phyloP scores from a whole-genome alignment of 345 rosid genomes.

The Noccaea bulbosa region DNA sequence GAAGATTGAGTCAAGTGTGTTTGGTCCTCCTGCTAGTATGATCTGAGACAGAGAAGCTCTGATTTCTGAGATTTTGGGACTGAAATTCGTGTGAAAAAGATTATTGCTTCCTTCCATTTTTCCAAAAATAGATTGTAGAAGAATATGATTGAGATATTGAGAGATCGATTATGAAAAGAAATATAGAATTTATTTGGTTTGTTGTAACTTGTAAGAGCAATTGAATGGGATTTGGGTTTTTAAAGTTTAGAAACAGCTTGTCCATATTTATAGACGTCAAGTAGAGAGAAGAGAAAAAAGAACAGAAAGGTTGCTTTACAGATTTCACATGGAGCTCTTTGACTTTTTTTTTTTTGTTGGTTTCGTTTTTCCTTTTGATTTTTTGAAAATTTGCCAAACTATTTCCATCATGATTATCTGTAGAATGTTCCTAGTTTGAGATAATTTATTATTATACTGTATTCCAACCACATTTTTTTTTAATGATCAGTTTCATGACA shows the following conservation, averaged over 20 bases:
- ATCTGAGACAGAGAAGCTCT: conserved; percentile 74
- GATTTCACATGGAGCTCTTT: conserved; percentile 48
- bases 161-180: neutral
- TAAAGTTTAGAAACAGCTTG: conserved; percentile 16
- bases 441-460: neutral
- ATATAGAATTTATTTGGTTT: neutral
- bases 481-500: neutral
- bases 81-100: conserved; percentile 22
- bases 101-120: conserved; percentile 51
- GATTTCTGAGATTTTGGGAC: conserved; percentile 42
- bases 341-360: conserved; percentile 36
- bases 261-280: conserved; percentile 42
- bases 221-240: conserved; percentile 16
- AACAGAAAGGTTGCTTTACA: conserved; percentile 29
- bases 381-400: neutral
- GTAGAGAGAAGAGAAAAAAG: conserved; percentile 12
- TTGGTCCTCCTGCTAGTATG: conserved; percentile 73
- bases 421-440: conserved; percentile 28
- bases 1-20: conserved; percentile 85
- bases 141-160: conserved; percentile 24
- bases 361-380: neutral
- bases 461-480: conserved; percentile 26
- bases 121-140: too few relatives aligned
- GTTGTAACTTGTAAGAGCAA: neutral
- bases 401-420: conserved; percentile 10